Base-by-base conservation (phyloP, 2,329 filamentous ascomycete genomes). In the Leptographium procerum region DNA sequence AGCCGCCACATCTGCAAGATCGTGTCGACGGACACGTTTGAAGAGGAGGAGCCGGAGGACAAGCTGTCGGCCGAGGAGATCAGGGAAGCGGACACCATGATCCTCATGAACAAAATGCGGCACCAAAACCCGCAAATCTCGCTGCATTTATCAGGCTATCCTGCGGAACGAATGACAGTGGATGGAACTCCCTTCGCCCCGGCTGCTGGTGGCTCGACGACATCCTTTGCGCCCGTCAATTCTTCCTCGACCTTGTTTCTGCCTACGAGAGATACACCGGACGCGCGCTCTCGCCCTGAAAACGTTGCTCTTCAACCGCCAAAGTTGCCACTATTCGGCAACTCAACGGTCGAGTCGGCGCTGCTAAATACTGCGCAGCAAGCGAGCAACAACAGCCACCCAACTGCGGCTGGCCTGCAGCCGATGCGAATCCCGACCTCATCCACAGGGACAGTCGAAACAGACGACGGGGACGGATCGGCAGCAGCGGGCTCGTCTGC, bases 21-120 rank as follows among this genome's bases (percentile, higher is more conserved):
- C 58, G 77, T 81, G 3, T 79, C 85, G 45, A 87, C 85, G 0
- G 86, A 92, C 63, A 86, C 85, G 0, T 89, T 90, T 63, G 84
- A 88, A 63, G 77, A 82, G 63, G 85, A 91, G 62, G 85, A 87
- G 59, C 72, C 80, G 13, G 82, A 84, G 55, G 76, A 77, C 14
- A 64, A 65, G 22, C 69, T 91, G 26, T 84, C 83, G 0, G 73
- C 75, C 0, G 82, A 87, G 56, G 87, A 91, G 62, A 68, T 75
- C 11, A 72, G 71, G 50, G 79, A 84, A 52, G 82, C 82, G 0
- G 74, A 79, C 34, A 63, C 72, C 47, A 62, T 73, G 57, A 66
- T 74, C 26, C 43, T 52, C 7, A 10, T 53, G 57, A 40, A 59
- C 33, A 22, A 34, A 14, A 50, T 62, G 51, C 47, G 63, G 24